Evolutionary conservation across 306 rosid genomes (phyloP), one percentile per base, ranked within the genome.

Genomic region (Quercus engelmannii): DNA sequence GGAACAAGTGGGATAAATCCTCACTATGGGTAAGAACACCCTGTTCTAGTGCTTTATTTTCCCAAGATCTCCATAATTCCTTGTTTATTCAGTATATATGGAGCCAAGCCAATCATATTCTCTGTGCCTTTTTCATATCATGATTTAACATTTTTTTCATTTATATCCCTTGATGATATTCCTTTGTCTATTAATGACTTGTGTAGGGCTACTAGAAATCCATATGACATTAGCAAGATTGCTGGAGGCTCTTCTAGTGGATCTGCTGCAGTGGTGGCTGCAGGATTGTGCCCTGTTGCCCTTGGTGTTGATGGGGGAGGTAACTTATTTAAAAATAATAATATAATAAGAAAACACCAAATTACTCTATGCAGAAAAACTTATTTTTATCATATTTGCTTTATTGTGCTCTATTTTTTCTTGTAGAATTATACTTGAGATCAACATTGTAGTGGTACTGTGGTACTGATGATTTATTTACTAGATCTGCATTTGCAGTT

Each of bases 261-360:
- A 84, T 94, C 99, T 78, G 99, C 99, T 62, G 88, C 97, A 11
- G 93, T 92, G 55, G 97, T 92, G 55, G 91, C 97, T 69, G 91
- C 99, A 26, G 97, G 99, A 78, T 80, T 94, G 71, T 94, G 99
- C 84, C 99, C 97, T 69, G 93, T 87, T 74, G 88, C 99, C 73
- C 90, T 94, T 62, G 99, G 99, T 69, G 99, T 94, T 81, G 99
- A 94, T 70, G 97, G 99, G 35, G 99, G 99, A 92, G 99, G 99
- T 92, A 90, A 30, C 38, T 61, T 70, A 52, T 52, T 74, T 51
- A 46, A 33, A 67, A 67, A 28, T 14, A 28, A 38, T 30, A 61
- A 21, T 25, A 14, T 69, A 69, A 21, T 56, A 21, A 23, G 56
- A 69, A 63, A 61, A 41, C 38, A 69, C 67, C 4, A 35, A 35